Percentiles rank a stretch among this genome's conserved stretches.
These are phyloP conservation scores for Coelastrella sp. DNA, from an alignment of 139 green algal species.

Conservation along the genomic window DNA sequence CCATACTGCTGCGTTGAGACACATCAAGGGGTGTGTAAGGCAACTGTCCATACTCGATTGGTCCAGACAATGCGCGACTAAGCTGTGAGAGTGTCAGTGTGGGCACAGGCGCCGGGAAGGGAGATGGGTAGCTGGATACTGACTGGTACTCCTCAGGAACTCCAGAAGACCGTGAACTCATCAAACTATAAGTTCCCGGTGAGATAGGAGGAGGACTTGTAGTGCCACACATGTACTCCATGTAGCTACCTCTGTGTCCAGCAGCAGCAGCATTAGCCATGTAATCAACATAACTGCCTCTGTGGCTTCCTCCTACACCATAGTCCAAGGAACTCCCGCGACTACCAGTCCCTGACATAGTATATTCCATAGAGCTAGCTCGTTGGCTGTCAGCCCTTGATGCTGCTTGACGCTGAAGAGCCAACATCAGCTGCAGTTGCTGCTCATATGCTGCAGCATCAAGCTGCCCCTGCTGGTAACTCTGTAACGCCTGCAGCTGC, in stretches of 20 bases:
- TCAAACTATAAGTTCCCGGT: neutral
- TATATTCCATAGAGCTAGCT: neutral
- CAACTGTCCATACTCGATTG: neutral
- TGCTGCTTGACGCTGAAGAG: neutral
- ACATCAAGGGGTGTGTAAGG: neutral
- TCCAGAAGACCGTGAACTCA: neutral
- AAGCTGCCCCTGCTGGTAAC: slow-evolving; percentile 3
- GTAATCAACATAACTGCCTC: neutral
- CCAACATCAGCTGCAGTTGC: slow-evolving; percentile 18
- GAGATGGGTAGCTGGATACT: neutral
- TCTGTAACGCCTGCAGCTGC: neutral
- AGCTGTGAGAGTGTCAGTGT: neutral
- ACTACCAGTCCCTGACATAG: neutral
- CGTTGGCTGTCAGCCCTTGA: neutral
- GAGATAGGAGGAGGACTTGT: slow-evolving; percentile 2
- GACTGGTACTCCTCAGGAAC: neutral
- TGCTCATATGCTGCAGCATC: neutral
- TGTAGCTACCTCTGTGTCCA: neutral
- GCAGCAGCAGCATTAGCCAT: neutral
- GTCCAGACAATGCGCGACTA: neutral
- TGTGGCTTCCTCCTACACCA: neutral
- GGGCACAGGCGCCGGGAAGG: neutral
- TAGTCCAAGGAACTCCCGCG: neutral
- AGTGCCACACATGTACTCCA: neutral
- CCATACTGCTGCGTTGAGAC: slow-evolving; percentile 1